Evolutionary conservation across 768 basidiomycete genomes (phyloP).

Genomic region (Tricholoma flavovirens): DNA sequence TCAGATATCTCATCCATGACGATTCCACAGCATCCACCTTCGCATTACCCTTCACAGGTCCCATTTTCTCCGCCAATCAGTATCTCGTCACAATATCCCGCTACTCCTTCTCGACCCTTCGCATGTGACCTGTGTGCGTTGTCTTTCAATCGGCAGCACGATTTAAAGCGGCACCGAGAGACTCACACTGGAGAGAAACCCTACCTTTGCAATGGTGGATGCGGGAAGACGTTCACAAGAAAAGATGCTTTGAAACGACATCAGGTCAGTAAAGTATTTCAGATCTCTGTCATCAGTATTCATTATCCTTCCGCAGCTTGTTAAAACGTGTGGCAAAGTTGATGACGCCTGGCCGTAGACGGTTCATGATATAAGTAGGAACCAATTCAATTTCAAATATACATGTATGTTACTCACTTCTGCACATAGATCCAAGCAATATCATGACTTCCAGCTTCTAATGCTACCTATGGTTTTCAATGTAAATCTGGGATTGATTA

Average conservation of each 20-base stretch:
- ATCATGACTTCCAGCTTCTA: neutral
- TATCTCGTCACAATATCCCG: conserved; percentile 45
- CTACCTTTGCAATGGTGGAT: conserved; percentile 76
- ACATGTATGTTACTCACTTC: neutral
- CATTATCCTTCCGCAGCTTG: conserved; percentile 43
- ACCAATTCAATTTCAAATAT: neutral
- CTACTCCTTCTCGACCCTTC: conserved; percentile 57
- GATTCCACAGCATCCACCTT: conserved; percentile 14
- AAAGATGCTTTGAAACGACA: conserved; percentile 85
- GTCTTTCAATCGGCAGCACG: conserved; percentile 83
- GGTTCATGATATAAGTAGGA: conserved; percentile 5
- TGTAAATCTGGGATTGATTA: neutral
- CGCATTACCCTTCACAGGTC: conserved; percentile 17
- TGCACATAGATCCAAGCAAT: neutral
- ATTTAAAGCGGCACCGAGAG: conserved; percentile 78
- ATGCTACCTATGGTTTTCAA: neutral
- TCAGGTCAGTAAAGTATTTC: conserved; percentile 46
- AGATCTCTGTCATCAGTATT: conserved; percentile 6
- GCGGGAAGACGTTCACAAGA: conserved; percentile 82
- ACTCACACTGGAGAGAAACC: conserved; percentile 86
- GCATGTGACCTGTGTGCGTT: conserved; percentile 69
- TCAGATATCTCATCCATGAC: conserved; percentile 10
- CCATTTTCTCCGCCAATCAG: conserved; percentile 25
- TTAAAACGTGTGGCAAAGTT: conserved; percentile 72
- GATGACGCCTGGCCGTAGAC: conserved; percentile 43